A percentile compares a stretch with the other conserved stretches of the same genome.
phyloP scores from a whole-genome alignment of 345 rosid species.

The Murraya koenigii region DNA sequence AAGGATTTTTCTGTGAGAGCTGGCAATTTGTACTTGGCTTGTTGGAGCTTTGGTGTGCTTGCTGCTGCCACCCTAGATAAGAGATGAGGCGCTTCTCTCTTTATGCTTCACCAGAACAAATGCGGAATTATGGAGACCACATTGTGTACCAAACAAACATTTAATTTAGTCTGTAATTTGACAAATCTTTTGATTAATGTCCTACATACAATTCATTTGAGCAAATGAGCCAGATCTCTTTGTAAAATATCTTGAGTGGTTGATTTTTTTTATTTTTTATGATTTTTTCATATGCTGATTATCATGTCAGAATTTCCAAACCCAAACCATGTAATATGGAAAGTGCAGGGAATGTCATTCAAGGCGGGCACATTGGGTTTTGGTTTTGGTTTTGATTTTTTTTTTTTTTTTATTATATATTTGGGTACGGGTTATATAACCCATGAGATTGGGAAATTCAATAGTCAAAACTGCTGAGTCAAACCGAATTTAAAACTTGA shows the following conservation, averaged over 20 bases:
- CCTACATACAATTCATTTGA: neutral
- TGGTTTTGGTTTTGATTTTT: no score
- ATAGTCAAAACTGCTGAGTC: no score
- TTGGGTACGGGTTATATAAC: no score
- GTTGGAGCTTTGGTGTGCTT: neutral
- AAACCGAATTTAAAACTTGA: no score
- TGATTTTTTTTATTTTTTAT: neutral
- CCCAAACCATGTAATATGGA: no score
- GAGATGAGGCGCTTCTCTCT: neutral
- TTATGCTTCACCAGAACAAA: neutral
- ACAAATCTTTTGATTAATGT: neutral
- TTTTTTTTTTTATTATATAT: no score
- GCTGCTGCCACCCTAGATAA: neutral
- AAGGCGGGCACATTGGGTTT: no score
- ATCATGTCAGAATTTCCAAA: no score
- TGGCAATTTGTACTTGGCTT: slow-evolving; percentile 11
- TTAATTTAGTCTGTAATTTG: slow-evolving; percentile 4
- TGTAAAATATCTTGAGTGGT: neutral
- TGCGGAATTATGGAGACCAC: neutral
- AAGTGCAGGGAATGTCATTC: no score
- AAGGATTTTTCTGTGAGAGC: neutral
- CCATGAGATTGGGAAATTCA: no score
- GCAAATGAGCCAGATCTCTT: no score
- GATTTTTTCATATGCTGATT: neutral
- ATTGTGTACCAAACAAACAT: slow-evolving; percentile 8